Evolutionary conservation across 2,329 filamentous ascomycete species (phyloP).

Genomic region (Fusarium bulbicola): DNA sequence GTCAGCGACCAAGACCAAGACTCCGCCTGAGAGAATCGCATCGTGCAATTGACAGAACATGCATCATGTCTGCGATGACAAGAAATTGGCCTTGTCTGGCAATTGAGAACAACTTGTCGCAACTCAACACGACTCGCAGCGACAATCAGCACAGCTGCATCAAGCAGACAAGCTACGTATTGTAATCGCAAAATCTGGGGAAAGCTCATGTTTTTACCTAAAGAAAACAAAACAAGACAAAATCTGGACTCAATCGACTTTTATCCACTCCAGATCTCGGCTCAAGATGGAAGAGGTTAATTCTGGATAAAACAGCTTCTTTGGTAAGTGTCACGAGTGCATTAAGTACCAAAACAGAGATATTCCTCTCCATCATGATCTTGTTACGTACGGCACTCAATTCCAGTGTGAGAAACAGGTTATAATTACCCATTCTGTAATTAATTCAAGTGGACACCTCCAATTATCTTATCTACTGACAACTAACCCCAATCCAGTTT

Average conservation of each 20-base stretch:
- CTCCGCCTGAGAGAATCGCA: rapidly evolving
- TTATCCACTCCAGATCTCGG: background rate
- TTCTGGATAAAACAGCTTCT: background rate
- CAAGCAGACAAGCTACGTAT: too few relatives aligned
- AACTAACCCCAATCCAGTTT: constrained; percentile 29
- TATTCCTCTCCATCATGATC: background rate
- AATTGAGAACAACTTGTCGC: rapidly evolving
- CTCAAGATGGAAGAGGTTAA: background rate
- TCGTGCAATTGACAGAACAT: rapidly evolving
- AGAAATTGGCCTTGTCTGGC: rapidly evolving
- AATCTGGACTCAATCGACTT: background rate
- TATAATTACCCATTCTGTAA: constrained; percentile 22
- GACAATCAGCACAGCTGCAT: background rate
- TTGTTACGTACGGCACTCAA: background rate
- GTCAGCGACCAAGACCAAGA: rapidly evolving
- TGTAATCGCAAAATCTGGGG: background rate
- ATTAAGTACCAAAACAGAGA: background rate
- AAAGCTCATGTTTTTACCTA: background rate
- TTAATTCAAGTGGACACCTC: background rate
- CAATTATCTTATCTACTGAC: background rate
- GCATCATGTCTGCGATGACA: rapidly evolving
- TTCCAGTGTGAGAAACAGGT: rapidly evolving
- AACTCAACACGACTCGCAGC: background rate
- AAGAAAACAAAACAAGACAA: background rate
- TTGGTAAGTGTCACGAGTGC: background rate